phyloP scores from a whole-genome alignment of 306 rosid species.

The Purshia tridentata region DNA sequence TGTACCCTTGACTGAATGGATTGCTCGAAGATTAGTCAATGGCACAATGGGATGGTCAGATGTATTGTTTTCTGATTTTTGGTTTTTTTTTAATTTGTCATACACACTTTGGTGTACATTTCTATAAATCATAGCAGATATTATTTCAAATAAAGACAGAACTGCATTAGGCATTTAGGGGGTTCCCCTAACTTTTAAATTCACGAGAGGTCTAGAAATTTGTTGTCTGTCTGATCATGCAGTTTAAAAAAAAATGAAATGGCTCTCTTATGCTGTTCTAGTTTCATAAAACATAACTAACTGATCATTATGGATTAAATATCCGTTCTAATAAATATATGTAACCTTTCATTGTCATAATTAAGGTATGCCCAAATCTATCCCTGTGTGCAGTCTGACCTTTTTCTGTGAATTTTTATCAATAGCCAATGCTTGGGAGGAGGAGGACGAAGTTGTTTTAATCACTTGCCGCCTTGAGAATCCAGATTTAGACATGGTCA shows the following conservation, averaged over 20 bases:
- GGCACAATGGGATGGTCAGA: too few species aligned
- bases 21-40: too few species aligned
- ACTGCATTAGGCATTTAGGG: not conserved
- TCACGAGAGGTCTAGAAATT: not conserved
- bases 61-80: not conserved
- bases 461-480: slow-evolving; percentile 83
- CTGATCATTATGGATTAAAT: not conserved
- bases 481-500: slow-evolving; percentile 62
- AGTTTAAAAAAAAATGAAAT: too few species aligned
- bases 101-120: too few species aligned
- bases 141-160: not conserved
- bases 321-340: too few species aligned
- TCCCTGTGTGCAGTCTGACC: slow-evolving; percentile 8
- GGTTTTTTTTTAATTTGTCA: not conserved
- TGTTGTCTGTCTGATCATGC: not conserved
- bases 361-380: not conserved
- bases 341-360: not conserved
- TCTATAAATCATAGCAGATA: too few species aligned
- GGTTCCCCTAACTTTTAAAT: not conserved
- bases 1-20: not conserved
- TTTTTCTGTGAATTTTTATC: slow-evolving; percentile 17
- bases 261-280: not conserved
- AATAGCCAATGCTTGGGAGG: slow-evolving; percentile 98
- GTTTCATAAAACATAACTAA: not conserved
- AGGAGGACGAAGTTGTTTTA: slow-evolving; percentile 83